phyloP scores from a whole-genome alignment of 495 filamentous ascomycete species.

The Neurospora sp. region DNA sequence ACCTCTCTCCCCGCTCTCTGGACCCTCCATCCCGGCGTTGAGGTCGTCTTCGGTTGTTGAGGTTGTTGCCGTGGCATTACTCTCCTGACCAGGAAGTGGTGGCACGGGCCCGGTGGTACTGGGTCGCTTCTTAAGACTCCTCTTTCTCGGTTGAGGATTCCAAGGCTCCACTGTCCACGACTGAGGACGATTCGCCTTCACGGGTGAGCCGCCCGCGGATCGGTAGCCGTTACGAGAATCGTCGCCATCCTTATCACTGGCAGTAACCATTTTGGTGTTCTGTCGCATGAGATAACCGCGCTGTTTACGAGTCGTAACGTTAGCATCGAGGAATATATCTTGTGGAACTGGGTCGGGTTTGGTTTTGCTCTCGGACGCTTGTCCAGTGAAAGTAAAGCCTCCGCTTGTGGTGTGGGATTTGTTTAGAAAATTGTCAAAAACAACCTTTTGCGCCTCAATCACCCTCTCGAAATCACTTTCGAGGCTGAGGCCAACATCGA shows the following conservation, averaged over 20 bases:
- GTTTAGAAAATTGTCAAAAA: slow-evolving; percentile 37
- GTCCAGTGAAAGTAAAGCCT: neutral
- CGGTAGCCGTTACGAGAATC: slow-evolving; percentile 43
- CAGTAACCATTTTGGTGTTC: slow-evolving; percentile 93
- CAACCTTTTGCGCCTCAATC: slow-evolving; percentile 97
- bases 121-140: slow-evolving; percentile 53
- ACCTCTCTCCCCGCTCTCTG: slow-evolving; percentile 82
- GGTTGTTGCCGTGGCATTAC: slow-evolving; percentile 54
- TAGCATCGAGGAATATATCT: slow-evolving; percentile 36
- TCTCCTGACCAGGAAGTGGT: slow-evolving; percentile 80
- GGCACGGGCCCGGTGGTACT: slow-evolving; percentile 47
- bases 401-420: neutral
- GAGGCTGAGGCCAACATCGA: slow-evolving; percentile 74
- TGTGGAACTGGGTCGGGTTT: neutral
- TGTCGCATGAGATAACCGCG: slow-evolving; percentile 98
- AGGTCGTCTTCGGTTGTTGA: slow-evolving; percentile 51
- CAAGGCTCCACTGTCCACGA: slow-evolving; percentile 95
- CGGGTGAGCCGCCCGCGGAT: slow-evolving; percentile 59
- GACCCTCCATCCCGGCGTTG: slow-evolving; percentile 40
- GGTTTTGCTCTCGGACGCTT: neutral
- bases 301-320: slow-evolving; percentile 52
- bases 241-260: slow-evolving; percentile 53
- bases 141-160: slow-evolving; percentile 66
- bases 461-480: slow-evolving; percentile 91
- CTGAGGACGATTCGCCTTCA: slow-evolving; percentile 62